Conservation (phyloP, 345 rosid genomes). For the Brassica juncea region DNA sequence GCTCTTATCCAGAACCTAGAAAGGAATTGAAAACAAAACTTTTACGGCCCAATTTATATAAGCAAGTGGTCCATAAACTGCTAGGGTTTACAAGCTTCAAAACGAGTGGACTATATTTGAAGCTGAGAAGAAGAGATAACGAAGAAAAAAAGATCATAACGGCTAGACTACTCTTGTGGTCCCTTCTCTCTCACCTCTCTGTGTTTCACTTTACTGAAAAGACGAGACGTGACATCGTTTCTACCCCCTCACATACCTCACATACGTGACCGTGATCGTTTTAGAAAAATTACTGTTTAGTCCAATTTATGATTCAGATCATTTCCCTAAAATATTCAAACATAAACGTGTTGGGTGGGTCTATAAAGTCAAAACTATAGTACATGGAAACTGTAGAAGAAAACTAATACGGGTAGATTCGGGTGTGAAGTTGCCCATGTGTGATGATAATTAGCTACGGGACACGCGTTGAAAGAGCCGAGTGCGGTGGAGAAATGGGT, state of each 20-base stretch:
- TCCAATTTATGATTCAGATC: neutral
- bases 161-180: constrained; percentile 28
- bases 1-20: constrained; percentile 13
- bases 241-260: neutral
- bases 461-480: constrained; percentile 26
- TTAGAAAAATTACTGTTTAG: neutral
- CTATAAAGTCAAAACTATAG: neutral
- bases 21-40: neutral
- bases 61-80: constrained; percentile 7
- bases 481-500: constrained; percentile 22
- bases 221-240: constrained; percentile 34
- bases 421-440: constrained; percentile 24
- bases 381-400: neutral
- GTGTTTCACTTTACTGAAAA: constrained; percentile 33
- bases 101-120: constrained; percentile 26
- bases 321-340: constrained; percentile 26
- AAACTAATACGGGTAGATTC: neutral
- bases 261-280: constrained; percentile 4
- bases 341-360: constrained; percentile 13
- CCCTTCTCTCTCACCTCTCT: constrained; percentile 8
- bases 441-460: neutral
- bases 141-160: constrained; percentile 1
- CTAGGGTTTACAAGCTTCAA: constrained; percentile 11
- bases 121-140: constrained; percentile 13
- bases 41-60: neutral